Evolutionary conservation across 371 early-diverging fungal species (phyloP).

Genomic region (Mucor velutinosus): DNA sequence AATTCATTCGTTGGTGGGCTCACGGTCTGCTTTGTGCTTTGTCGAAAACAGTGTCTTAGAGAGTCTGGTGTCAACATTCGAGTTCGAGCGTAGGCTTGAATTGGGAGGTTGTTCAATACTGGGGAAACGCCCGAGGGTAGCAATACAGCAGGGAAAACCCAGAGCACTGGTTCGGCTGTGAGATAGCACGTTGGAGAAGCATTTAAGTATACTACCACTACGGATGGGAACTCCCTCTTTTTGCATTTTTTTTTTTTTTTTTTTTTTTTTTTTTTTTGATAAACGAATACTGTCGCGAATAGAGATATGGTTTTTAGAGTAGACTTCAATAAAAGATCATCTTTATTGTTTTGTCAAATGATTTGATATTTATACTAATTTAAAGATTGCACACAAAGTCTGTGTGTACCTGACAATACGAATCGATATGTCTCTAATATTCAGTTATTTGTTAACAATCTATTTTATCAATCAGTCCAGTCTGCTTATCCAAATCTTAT

Average conservation of each 20-base stretch:
- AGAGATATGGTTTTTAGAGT: too few relatives aligned
- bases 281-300: too few relatives aligned
- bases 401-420: too few relatives aligned
- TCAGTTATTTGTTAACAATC: too few relatives aligned
- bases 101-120: slow-evolving; percentile 58
- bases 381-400: too few relatives aligned
- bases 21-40: slow-evolving; percentile 40
- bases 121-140: slow-evolving; percentile 62
- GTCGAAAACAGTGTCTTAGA: slow-evolving; percentile 54
- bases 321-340: too few relatives aligned
- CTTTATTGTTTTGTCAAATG: too few relatives aligned
- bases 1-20: slow-evolving; percentile 45
- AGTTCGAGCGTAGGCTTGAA: slow-evolving; percentile 39
- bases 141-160: slow-evolving; percentile 67
- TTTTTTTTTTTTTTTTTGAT: not conserved
- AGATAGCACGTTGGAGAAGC: slow-evolving; percentile 60
- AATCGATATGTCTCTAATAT: too few relatives aligned
- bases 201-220: slow-evolving; percentile 41
- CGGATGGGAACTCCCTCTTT: slow-evolving; percentile 50
- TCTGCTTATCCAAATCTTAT: too few relatives aligned
- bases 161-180: slow-evolving; percentile 58
- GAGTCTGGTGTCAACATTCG: slow-evolving; percentile 60
- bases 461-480: too few relatives aligned
- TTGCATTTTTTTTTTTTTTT: slow-evolving; percentile 5
- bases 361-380: too few relatives aligned